phyloP scores from a whole-genome alignment of 2,329 filamentous ascomycete genomes.

The Sclerotinia glacialis region DNA sequence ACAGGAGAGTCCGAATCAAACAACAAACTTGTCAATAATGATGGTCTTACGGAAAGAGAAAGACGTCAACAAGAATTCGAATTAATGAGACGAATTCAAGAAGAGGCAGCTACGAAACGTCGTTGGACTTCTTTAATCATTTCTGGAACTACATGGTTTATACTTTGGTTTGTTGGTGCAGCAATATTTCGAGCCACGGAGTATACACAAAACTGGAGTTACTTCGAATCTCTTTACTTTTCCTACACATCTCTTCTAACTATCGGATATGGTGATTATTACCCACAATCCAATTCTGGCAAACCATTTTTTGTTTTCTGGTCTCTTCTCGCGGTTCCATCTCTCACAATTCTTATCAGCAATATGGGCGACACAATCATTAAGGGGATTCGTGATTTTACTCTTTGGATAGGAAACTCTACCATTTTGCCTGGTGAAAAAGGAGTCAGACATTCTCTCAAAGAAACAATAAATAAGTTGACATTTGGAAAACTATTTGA shows the following conservation, averaged over 20 bases:
- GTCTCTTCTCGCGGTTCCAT: conserved; percentile 81
- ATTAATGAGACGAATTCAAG: conserved; percentile 79
- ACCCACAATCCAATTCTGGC: conserved; percentile 73
- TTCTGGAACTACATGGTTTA: conserved; percentile 64
- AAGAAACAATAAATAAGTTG: conserved; percentile 44
- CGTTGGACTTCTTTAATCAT: conserved; percentile 71
- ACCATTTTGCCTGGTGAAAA: conserved; percentile 60
- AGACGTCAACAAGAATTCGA: conserved; percentile 69
- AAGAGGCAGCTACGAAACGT: conserved; percentile 59
- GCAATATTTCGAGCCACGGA: conserved; percentile 64
- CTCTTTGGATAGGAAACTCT: conserved; percentile 55
- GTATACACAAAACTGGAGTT: conserved; percentile 58
- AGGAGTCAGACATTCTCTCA: conserved; percentile 48
- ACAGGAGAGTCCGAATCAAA: conserved; percentile 16
- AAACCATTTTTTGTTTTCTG: conserved; percentile 92
- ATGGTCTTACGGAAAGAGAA: conserved; percentile 48
- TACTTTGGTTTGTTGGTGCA: conserved; percentile 80
- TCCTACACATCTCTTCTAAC: conserved; percentile 80
- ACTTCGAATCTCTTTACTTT: conserved; percentile 83
- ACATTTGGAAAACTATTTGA: conserved; percentile 47
- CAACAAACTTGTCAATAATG: not conserved
- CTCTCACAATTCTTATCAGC: conserved; percentile 81
- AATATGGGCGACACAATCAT: conserved; percentile 85
- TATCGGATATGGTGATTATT: conserved; percentile 81
- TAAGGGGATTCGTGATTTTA: conserved; percentile 54